Conservation (phyloP, 192 early-diverging fungal genomes). For the Coemansia umbellata region DNA sequence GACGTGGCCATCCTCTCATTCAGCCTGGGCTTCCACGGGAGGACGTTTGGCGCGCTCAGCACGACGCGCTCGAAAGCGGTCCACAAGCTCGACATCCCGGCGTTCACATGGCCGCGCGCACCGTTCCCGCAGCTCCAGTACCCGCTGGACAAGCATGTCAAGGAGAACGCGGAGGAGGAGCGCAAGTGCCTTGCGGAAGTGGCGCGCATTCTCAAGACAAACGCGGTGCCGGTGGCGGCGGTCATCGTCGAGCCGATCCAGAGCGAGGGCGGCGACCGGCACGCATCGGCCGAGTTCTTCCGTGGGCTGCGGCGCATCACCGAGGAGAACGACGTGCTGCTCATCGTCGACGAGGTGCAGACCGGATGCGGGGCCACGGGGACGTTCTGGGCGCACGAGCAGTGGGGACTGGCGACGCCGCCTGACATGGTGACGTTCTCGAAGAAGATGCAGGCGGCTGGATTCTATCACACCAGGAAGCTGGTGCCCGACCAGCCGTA, state of each 20-base stretch:
- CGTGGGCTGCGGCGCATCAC: slow-evolving; percentile 58
- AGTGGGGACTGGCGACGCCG: slow-evolving; percentile 60
- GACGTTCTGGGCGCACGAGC: slow-evolving; percentile 73
- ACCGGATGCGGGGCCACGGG: slow-evolving; percentile 72
- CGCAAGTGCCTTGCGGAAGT: slow-evolving; percentile 52
- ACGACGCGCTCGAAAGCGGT: slow-evolving; percentile 66
- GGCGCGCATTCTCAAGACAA: slow-evolving; percentile 50
- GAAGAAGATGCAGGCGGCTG: slow-evolving; percentile 75
- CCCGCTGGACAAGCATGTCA: slow-evolving; percentile 56
- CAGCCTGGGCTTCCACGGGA: slow-evolving; percentile 60
- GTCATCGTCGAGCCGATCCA: slow-evolving; percentile 70
- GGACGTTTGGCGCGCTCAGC: slow-evolving; percentile 66
- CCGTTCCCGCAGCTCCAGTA: slow-evolving; percentile 66
- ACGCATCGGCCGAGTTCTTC: slow-evolving; percentile 65
- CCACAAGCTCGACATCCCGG: slow-evolving; percentile 72
- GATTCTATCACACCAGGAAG: slow-evolving; percentile 60
- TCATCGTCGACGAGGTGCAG: slow-evolving; percentile 81
- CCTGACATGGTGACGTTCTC: slow-evolving; percentile 77
- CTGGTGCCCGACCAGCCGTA: slow-evolving; percentile 60
- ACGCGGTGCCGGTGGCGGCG: slow-evolving; percentile 57
- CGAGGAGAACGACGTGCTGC: slow-evolving; percentile 52
- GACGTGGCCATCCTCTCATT: slow-evolving; percentile 67
- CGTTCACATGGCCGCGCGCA: slow-evolving; percentile 62
- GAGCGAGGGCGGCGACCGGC: slow-evolving; percentile 68
- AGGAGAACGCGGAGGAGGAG: slow-evolving; percentile 60